Evolutionary conservation across 2,329 filamentous ascomycete genomes (phyloP), one percentile per base, ranked within the genome.

Genomic region (Nannizzia gypsea): DNA sequence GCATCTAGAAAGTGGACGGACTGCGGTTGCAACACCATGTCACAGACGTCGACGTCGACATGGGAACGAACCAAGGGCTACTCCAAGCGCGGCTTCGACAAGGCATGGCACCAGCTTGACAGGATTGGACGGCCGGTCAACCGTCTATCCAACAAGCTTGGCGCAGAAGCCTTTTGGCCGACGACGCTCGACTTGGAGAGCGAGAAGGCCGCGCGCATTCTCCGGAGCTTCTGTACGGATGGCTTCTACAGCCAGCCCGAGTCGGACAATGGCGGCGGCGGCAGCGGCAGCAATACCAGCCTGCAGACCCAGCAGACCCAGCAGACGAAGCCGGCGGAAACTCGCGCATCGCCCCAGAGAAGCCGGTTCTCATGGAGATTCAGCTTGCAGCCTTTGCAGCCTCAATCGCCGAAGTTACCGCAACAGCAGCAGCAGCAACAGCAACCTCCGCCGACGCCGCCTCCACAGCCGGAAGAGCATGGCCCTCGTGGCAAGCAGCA

Each of bases 151-250:
- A 90, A 95, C 74, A 90, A 87, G 73, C 78, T 95, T 40, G 90
- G 90, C 61, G 81, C 81, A 31, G 90, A 95, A 71, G 85, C 87
- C 24, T 92, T 92, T 68, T 93, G 88, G 88, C 90, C 90, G 2
- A 87, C 88, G 34, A 87, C 86, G 1, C 78, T 96, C 57, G 91
- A 96, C 71, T 86, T 87, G 66, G 91, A 96, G 78, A 88, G 87
- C 73, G 89, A 96, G 74, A 96, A 96, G 76, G 89, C 90, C 54
- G 90, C 90, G 61, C 81, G 90, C 60, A 96, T 96, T 63, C 74
- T 96, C 57, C 87, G 90, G 71, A 92, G 88, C 34, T 96, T 96
- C 74, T 95, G 90, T 78, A 89, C 84, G 73, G 84, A 88, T 80
- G 85, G 85, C 9, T 88, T 88, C 72, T 86, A 87, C 69, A 75